A percentile compares a stretch with the other conserved stretches of the same genome.
Evolutionary conservation across 2,329 filamentous ascomycete species (phyloP).

Genomic region (Tolypocladium endophyticum): DNA sequence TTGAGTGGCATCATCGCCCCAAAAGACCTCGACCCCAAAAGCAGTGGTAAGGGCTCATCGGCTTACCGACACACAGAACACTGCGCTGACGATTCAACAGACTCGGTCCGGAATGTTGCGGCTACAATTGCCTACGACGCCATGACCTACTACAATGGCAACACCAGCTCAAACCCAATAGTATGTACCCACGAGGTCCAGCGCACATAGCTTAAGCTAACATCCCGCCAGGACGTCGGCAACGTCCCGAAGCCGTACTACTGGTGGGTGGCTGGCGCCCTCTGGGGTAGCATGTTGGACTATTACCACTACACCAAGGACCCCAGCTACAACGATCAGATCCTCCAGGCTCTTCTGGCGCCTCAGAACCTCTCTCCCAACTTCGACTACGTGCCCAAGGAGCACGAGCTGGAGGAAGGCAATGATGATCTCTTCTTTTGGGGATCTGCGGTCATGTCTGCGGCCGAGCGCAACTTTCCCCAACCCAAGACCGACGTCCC

Average conservation of each 20-base stretch:
- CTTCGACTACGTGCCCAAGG: conserved; percentile 48
- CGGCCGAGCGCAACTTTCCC: conserved; percentile 58
- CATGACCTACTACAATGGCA: conserved; percentile 56
- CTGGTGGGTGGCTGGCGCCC: conserved; percentile 56
- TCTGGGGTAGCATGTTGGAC: conserved; percentile 59
- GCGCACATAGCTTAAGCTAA: not conserved
- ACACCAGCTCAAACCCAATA: conserved; percentile 34
- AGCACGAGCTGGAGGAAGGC: conserved; percentile 49
- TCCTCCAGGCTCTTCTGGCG: conserved; percentile 47
- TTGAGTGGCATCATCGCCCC: conserved; percentile 19
- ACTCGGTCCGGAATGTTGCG: conserved; percentile 50
- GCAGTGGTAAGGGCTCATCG: conserved; percentile 18
- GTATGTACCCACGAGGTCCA: conserved; percentile 16
- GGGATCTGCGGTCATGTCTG: conserved; percentile 56
- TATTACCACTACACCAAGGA: conserved; percentile 60
- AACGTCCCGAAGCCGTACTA: conserved; percentile 58
- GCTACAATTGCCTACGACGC: conserved; percentile 49
- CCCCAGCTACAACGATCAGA: conserved; percentile 46
- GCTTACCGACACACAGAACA: not conserved
- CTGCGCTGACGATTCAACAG: conserved; percentile 25
- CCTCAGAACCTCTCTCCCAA: conserved; percentile 44
- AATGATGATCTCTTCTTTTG: conserved; percentile 72
- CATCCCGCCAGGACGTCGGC: conserved; percentile 35
- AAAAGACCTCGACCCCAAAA: conserved; percentile 27
- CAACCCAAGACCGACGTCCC: conserved; percentile 46